Base-by-base conservation (phyloP, 2,329 filamentous ascomycete genomes). In the Fusarium continuum region DNA sequence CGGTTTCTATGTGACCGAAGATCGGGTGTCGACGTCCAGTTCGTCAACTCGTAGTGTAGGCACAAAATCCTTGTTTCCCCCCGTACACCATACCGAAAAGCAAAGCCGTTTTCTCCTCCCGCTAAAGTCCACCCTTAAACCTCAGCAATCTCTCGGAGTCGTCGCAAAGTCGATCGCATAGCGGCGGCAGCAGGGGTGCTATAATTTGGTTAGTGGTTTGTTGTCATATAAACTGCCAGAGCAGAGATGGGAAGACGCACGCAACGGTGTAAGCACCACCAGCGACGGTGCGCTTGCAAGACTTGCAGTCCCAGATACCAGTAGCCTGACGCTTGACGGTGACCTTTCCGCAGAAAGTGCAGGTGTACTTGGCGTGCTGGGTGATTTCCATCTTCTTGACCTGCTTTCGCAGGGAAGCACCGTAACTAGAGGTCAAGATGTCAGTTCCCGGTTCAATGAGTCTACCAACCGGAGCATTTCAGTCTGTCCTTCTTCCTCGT, bases 361-460 rank as follows among this genome's bases (percentile, higher is more conserved):
- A 98, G 79, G 89, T 89, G 79, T 97, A 98, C 81, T 91, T 91
- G 85, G 93, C 92, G 87, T 99, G 95, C 84, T 98, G 95, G 77
- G 92, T 91, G 82, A 98, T 91, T 90, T 98, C 95, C 91, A 97
- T 97, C 91, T 97, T 97, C 92, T 98, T 98, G 79, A 80, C 78
- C 75, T 80, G 93, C 89, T 98, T 98, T 85, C 93, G 92, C 83
- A 98, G 92, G 77, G 95, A 98, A 80, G 95, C 94, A 93, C 94
- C 95, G 84, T 96, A 96, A 88, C 92, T 94, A 74, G 63, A 65
- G 34, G 22, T 23, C 35, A 35, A n/a, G 11, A 28, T 23, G 60
- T 74, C 69, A 76, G 75, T 73, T 68, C 60, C 41, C 22, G n/a
- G 23, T 40, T n/a, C 31, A 25, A n/a, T 22, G 35, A 36, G 45